These are phyloP conservation scores for Babesia divergens DNA, from an alignment of 169 alveolate species.

Conservation along the genomic window DNA sequence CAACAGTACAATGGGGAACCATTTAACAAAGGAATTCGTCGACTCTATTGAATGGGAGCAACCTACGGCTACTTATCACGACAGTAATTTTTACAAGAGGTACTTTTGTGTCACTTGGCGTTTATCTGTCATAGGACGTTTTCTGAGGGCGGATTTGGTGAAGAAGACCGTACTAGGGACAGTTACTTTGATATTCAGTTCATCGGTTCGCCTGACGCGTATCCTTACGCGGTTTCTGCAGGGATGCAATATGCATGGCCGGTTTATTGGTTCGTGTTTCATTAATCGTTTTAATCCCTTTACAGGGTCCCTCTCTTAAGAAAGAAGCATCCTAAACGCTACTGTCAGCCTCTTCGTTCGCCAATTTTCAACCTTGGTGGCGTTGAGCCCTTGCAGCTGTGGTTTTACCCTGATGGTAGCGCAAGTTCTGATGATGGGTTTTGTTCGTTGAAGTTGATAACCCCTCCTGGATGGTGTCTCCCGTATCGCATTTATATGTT, in stretches of 20 bases:
- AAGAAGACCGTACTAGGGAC: constrained; percentile 68
- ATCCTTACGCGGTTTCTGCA: constrained; percentile 75
- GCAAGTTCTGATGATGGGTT: constrained; percentile 75
- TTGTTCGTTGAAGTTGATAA: constrained; percentile 73
- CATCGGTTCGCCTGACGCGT: constrained; percentile 79
- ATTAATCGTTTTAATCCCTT: not conserved
- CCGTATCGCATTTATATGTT: constrained; percentile 77
- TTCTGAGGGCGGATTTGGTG: constrained; percentile 76
- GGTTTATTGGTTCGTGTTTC: constrained; percentile 64
- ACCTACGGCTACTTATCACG: constrained; percentile 62
- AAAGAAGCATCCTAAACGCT: constrained; percentile 73
- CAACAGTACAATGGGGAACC: constrained; percentile 67
- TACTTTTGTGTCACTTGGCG: not conserved
- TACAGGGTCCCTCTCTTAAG: constrained; percentile 73
- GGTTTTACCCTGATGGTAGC: constrained; percentile 84
- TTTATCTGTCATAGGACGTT: constrained; percentile 59
- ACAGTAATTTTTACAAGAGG: constrained; percentile 70
- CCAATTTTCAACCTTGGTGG: constrained; percentile 80
- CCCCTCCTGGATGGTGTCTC: constrained; percentile 82
- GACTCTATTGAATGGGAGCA: constrained; percentile 78
- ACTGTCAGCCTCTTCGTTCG: constrained; percentile 82
- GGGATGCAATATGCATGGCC: constrained; percentile 82
- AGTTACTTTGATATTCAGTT: constrained; percentile 80
- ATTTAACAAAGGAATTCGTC: constrained; percentile 60
- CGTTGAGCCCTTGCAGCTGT: constrained; percentile 82